phyloP scores from a whole-genome alignment of 306 rosid species.

The Fagus sylvatica region DNA sequence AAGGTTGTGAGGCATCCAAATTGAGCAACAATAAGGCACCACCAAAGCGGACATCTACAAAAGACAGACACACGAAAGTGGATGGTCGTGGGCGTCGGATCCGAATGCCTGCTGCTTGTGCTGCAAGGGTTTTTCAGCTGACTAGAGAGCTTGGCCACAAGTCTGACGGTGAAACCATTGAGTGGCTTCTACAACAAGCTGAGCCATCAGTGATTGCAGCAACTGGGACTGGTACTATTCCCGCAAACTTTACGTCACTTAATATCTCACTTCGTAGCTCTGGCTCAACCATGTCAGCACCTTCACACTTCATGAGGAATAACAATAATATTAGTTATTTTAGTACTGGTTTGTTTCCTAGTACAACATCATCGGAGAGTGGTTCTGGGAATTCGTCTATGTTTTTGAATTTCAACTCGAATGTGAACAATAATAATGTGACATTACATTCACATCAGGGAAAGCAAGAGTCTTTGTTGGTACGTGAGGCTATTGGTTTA shows the following conservation, averaged over 20 bases:
- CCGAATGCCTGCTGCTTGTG: constrained; percentile 98
- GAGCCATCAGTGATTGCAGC: constrained; percentile 93
- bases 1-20: constrained; percentile 32
- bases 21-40: constrained; percentile 31
- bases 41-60: constrained; percentile 69
- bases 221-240: constrained; percentile 92
- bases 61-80: constrained; percentile 90
- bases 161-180: constrained; percentile 91
- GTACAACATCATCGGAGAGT: constrained; percentile 29
- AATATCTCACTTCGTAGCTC: constrained; percentile 97
- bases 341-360: constrained; percentile 39
- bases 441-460: constrained; percentile 37
- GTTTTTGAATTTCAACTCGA: constrained; percentile 62
- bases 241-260: constrained; percentile 87
- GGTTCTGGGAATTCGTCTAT: constrained; percentile 42
- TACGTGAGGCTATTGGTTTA: constrained; percentile 21
- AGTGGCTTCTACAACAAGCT: constrained; percentile 96
- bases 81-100: constrained; percentile 98
- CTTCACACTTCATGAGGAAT: constrained; percentile 67
- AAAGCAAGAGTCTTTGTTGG: constrained; percentile 45
- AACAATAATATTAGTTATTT: constrained; percentile 23
- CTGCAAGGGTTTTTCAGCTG: constrained; percentile 91
- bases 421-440: constrained; percentile 39
- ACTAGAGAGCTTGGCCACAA: constrained; percentile 90
- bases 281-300: constrained; percentile 81